Conservation (phyloP, 106 monocot species). For the Dioscorea alata region DNA sequence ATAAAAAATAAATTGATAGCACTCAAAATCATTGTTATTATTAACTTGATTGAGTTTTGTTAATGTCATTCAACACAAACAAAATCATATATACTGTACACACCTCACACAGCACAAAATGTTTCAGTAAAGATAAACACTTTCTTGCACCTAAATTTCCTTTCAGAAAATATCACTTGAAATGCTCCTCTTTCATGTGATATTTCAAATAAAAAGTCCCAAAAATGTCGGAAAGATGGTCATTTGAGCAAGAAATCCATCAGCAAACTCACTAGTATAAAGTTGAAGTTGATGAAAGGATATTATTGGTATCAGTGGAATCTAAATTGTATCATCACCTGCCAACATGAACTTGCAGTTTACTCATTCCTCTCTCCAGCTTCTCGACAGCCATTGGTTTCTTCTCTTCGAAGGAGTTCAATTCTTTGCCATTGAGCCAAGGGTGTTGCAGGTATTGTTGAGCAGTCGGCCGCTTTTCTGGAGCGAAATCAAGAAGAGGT, state of each 20-base stretch:
- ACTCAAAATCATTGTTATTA: no score
- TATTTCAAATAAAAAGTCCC: background rate
- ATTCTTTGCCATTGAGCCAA: slow-evolving; percentile 34
- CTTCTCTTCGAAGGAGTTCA: slow-evolving; percentile 2
- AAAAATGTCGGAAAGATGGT: background rate
- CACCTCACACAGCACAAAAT: no score
- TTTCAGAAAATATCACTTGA: background rate
- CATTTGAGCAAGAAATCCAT: background rate
- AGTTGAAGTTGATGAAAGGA: background rate
- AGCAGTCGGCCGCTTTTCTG: slow-evolving; percentile 79
- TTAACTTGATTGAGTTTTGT: no score
- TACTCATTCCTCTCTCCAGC: slow-evolving; percentile 21
- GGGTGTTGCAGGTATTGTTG: slow-evolving; percentile 58
- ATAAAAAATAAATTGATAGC: no score
- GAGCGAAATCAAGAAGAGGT: slow-evolving; percentile 73
- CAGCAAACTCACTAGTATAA: background rate
- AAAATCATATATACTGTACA: no score
- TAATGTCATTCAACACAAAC: no score
- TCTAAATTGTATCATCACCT: slow-evolving; percentile 13
- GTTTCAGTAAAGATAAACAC: no score
- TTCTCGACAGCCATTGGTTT: slow-evolving; percentile 14
- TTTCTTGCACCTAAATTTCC: background rate
- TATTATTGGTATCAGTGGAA: no score
- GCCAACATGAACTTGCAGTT: slow-evolving; percentile 20
- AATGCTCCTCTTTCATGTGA: background rate